Evolutionary conservation across 2,329 filamentous ascomycete species (phyloP), one percentile per base, ranked within the genome.

Genomic region (Colletotrichum magnum): DNA sequence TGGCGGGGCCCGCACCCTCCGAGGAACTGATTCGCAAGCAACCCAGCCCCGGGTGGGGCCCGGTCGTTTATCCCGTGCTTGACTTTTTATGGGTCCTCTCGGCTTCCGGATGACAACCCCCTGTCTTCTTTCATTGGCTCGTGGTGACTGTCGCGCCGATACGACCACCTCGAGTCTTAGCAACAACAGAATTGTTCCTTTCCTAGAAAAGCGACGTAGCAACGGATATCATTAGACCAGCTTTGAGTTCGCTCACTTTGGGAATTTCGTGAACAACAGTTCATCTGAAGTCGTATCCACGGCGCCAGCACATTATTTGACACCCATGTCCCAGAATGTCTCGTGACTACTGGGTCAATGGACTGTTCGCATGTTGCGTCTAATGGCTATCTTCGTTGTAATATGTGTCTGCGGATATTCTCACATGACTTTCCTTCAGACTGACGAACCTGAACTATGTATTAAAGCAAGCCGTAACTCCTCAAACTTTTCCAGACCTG

Each of bases 21-120:
- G 50, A n/a, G 45, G 9, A 36, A 36, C 1, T 50, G 52, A 63
- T 52, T 58, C 28, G 47, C 60, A 58, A 64, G 45, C 64, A 66
- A 36, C 21, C 21, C 18, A 24, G 32, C 28, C 47, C 47, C 7
- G 47, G 43, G 26, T 45, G 16, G 59, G 47, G 48, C 39, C 39
- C 15, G 39, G 21, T 68, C 52, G 39, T 64, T 53, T 58, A 52
- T 64, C 45, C 52, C 43, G 39, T 57, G 59, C 43, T 58, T 47
- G 41, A 64, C 52, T 43, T 67, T 52, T 15, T n/a, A 63, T 54
- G 36, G 64, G 52, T 18, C 54, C 24, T 48, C 16, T 21, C 45
- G 45, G 57, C 52, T 39, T 26, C 57, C 39, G 32, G 48, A 41
- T 32, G 50, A 54, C 24, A 28, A 16, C 10, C 24, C 9, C 26